Evolutionary conservation across 2,329 filamentous ascomycete species (phyloP).

Genomic region (Fusarium ambrosium): DNA sequence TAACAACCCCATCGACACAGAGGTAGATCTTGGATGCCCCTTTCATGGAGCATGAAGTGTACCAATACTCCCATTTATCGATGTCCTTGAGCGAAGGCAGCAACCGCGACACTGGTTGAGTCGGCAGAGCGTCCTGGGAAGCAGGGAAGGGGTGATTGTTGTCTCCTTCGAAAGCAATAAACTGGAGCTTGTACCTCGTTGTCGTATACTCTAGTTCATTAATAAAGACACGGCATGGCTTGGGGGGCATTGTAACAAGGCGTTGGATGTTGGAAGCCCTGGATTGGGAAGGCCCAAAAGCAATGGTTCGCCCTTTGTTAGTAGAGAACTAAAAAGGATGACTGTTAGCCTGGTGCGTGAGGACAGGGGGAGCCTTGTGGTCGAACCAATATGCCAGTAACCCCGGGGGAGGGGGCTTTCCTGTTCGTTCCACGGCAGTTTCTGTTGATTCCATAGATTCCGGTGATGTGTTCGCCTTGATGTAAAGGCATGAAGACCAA

Average conservation of each 20-base stretch:
- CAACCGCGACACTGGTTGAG: neutral
- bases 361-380: neutral
- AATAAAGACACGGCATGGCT: neutral
- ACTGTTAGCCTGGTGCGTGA: neutral
- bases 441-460: neutral
- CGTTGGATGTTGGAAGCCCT: neutral
- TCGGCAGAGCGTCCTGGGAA: neutral
- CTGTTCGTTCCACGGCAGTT: neutral
- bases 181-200: neutral
- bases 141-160: neutral
- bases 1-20: neutral
- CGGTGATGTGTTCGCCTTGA: neutral
- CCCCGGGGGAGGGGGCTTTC: neutral
- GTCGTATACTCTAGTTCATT: neutral
- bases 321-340: neutral
- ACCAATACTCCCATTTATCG: neutral
- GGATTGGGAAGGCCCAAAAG: neutral
- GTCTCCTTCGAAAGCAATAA: neutral
- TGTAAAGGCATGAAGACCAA: neutral
- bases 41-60: neutral
- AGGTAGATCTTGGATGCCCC: neutral
- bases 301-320: neutral
- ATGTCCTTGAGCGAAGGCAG: neutral
- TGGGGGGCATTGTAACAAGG: neutral
- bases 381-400: neutral